phyloP scores from a whole-genome alignment of 1,139 yeast genomes.

The Hansenula sp. region DNA sequence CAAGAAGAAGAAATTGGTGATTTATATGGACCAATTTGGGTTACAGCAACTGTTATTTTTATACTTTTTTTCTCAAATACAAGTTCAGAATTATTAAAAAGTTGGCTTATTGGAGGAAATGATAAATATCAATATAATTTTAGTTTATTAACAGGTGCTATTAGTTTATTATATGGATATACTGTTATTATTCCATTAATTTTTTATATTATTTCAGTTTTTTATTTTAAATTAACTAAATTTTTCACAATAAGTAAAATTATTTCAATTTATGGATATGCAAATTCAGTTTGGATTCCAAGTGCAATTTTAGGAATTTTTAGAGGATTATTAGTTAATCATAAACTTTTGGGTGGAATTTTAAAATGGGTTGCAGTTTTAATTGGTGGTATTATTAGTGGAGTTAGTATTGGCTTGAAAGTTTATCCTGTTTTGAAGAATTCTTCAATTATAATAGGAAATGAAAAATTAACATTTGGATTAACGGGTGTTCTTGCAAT shows the following conservation, averaged over 20 bases:
- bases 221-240: slow-evolving; percentile 29
- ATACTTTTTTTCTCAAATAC: slow-evolving; percentile 73
- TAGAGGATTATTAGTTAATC: slow-evolving; percentile 21
- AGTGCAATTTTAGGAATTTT: slow-evolving; percentile 54
- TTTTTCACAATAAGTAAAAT: slow-evolving; percentile 19
- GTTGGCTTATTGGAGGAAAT: slow-evolving; percentile 28
- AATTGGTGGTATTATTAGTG: slow-evolving; percentile 21
- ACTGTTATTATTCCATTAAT: slow-evolving; percentile 56
- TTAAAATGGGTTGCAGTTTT: slow-evolving; percentile 22
- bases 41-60: slow-evolving; percentile 72
- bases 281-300: slow-evolving; percentile 77
- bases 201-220: slow-evolving; percentile 40
- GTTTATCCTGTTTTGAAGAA: slow-evolving; percentile 18
- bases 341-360: slow-evolving; percentile 12
- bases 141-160: slow-evolving; percentile 59
- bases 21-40: slow-evolving; percentile 82
- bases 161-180: slow-evolving; percentile 68
- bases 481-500: slow-evolving; percentile 12
- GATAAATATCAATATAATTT: slow-evolving; percentile 54
- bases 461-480: slow-evolving; percentile 13
- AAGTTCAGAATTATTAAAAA: slow-evolving; percentile 27
- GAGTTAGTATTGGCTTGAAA: slow-evolving; percentile 17
- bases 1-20: slow-evolving; percentile 34
- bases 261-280: slow-evolving; percentile 70
- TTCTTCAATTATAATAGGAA: slow-evolving; percentile 11